Conservation (phyloP, 2,329 filamentous ascomycete species). For the Beauveria australis region DNA sequence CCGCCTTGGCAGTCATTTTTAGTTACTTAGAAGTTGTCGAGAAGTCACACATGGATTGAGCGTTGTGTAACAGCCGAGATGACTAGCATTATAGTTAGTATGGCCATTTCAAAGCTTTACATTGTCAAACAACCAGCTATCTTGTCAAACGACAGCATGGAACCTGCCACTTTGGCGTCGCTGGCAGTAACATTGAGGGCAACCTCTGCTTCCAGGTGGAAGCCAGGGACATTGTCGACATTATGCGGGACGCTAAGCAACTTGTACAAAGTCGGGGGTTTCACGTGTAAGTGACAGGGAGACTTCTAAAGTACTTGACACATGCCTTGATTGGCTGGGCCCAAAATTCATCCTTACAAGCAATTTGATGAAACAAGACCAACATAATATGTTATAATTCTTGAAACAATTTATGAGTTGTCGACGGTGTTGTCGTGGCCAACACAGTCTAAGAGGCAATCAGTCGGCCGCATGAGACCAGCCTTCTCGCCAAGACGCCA, state of each 20-base stretch:
- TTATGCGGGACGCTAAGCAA: constrained; percentile 21
- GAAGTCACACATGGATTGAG: too few relatives aligned
- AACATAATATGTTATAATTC: too few relatives aligned
- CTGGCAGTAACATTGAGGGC: constrained; percentile 15
- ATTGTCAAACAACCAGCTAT: too few relatives aligned
- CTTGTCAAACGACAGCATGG: not conserved
- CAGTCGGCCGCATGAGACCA: not conserved
- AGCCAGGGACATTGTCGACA: constrained; percentile 28
- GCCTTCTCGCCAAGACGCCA: not conserved
- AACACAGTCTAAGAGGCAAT: not conserved
- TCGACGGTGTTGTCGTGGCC: not conserved
- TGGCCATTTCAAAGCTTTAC: too few relatives aligned
- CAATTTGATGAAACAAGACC: too few relatives aligned
- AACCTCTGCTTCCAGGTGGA: constrained; percentile 23
- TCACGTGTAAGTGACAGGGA: not conserved
- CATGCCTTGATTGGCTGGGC: too few relatives aligned
- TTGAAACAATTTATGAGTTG: not conserved
- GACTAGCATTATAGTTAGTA: too few relatives aligned
- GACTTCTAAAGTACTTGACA: too few relatives aligned
- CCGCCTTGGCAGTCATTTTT: too few relatives aligned
- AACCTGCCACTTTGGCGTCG: constrained; percentile 25
- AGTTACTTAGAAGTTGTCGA: too few relatives aligned
- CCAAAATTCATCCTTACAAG: too few relatives aligned
- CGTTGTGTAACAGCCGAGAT: too few relatives aligned
- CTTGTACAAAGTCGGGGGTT: not conserved